These are phyloP conservation scores for Knufia fluminis DNA, from an alignment of 2,329 filamentous ascomycete genomes.

Conservation along the genomic window DNA sequence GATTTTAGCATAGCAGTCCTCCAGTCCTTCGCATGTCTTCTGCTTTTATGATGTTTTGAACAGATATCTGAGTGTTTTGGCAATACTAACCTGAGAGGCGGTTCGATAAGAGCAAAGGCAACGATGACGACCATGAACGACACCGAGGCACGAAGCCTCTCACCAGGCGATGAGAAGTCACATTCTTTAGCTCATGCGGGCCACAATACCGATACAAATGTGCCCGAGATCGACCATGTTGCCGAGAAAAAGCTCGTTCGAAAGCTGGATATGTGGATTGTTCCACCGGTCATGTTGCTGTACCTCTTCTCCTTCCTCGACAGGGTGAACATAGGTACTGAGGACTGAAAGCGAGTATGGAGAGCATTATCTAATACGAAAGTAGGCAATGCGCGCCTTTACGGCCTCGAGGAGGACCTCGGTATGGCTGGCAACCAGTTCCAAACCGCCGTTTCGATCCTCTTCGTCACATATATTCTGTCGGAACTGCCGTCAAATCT, in stretches of 20 bases:
- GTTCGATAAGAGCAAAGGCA: no score
- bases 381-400: slow-evolving; percentile 39
- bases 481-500: slow-evolving; percentile 33
- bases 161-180: slow-evolving; percentile 8
- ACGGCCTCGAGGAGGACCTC: slow-evolving; percentile 36
- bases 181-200: background rate
- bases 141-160: background rate
- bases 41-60: no score
- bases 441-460: slow-evolving; percentile 53
- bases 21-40: no score
- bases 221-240: slow-evolving; percentile 16
- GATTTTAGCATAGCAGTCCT: no score
- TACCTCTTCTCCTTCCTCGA: slow-evolving; percentile 57
- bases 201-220: slow-evolving; percentile 1
- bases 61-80: no score
- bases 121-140: background rate
- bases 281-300: slow-evolving; percentile 33
- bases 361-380: no score
- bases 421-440: slow-evolving; percentile 48
- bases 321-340: slow-evolving; percentile 39
- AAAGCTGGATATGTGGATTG: slow-evolving; percentile 34
- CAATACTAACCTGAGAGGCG: no score
- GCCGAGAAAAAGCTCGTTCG: slow-evolving; percentile 25
- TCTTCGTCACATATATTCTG: slow-evolving; percentile 53
- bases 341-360: no score